phyloP scores from a whole-genome alignment of 306 rosid genomes.

The Parietaria judaica region DNA sequence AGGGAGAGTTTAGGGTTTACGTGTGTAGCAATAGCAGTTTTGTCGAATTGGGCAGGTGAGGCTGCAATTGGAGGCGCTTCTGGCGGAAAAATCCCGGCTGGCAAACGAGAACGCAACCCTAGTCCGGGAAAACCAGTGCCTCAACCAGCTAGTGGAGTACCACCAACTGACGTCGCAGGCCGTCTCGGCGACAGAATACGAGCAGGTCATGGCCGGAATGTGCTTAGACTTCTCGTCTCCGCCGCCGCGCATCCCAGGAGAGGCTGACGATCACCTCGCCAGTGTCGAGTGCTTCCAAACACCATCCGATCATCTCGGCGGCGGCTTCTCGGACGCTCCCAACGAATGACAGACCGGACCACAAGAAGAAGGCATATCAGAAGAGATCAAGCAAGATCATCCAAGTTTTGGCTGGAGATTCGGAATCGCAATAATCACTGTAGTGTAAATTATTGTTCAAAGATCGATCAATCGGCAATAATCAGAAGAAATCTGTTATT shows the following conservation, averaged over 20 bases:
- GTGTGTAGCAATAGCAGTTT: neutral
- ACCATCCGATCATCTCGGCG: slow-evolving; percentile 21
- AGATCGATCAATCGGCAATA: too few relatives aligned
- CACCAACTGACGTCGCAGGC: slow-evolving; percentile 82
- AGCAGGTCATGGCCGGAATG: slow-evolving; percentile 64
- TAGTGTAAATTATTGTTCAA: neutral
- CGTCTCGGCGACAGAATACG: slow-evolving; percentile 54
- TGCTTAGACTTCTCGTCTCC: slow-evolving; percentile 87
- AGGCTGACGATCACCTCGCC: slow-evolving; percentile 16
- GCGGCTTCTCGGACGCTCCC: slow-evolving; percentile 31
- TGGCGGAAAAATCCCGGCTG: slow-evolving; percentile 82
- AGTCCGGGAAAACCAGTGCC: slow-evolving; percentile 85
- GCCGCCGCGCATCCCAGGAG: slow-evolving; percentile 34
- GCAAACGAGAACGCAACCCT: slow-evolving; percentile 85
- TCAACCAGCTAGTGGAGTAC: slow-evolving; percentile 87
- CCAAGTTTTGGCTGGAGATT: neutral
- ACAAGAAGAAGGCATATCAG: neutral
- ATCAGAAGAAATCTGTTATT: too few relatives aligned
- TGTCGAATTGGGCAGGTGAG: slow-evolving; percentile 49
- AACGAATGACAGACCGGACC: slow-evolving; percentile 16
- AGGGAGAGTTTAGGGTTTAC: too few relatives aligned
- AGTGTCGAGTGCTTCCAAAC: slow-evolving; percentile 25
- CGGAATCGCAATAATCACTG: neutral
- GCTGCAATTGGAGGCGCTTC: slow-evolving; percentile 91
- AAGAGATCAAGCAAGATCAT: neutral